Conservation (phyloP, 768 basidiomycete genomes). For the Collybia mongolica region DNA sequence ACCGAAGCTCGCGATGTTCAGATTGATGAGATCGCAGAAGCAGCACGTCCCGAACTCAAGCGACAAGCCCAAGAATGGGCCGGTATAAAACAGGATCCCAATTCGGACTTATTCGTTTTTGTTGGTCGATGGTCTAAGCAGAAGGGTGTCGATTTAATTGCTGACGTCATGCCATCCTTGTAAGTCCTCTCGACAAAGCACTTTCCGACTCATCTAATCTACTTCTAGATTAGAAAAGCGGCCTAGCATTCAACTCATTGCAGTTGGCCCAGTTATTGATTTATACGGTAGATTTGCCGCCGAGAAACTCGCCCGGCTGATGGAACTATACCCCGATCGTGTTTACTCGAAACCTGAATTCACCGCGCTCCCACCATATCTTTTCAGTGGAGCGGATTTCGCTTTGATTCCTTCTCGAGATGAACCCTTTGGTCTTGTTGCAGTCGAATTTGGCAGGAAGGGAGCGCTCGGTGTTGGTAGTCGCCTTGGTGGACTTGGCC, state of each 20-base stretch:
- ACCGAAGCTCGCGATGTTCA: slow-evolving; percentile 68
- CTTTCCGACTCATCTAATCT: slow-evolving; percentile 3
- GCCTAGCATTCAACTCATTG: slow-evolving; percentile 80
- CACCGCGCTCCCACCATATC: slow-evolving; percentile 87
- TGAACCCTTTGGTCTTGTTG: slow-evolving; percentile 94
- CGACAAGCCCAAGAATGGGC: slow-evolving; percentile 96
- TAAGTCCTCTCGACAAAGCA: slow-evolving; percentile 35
- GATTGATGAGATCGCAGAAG: slow-evolving; percentile 80
- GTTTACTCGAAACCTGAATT: slow-evolving; percentile 98
- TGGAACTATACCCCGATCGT: slow-evolving; percentile 93
- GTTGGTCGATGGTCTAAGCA: slow-evolving; percentile 99
- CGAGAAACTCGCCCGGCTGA: slow-evolving; percentile 87
- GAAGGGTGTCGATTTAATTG: slow-evolving; percentile 96
- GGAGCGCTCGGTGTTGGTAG: slow-evolving; percentile 95
- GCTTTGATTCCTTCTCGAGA: slow-evolving; percentile 95
- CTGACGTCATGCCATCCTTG: slow-evolving; percentile 91
- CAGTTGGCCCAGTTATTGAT: slow-evolving; percentile 94
- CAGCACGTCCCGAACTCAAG: slow-evolving; percentile 88
- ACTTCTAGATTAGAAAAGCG: slow-evolving; percentile 74
- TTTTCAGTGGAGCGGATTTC: slow-evolving; percentile 95
- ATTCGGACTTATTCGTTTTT: slow-evolving; percentile 91
- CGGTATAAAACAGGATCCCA: slow-evolving; percentile 85
- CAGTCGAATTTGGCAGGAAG: slow-evolving; percentile 95
- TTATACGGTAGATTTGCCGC: slow-evolving; percentile 94
- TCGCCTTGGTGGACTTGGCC: slow-evolving; percentile 89